Evolutionary conservation across 2,329 filamentous ascomycete species (phyloP).

Genomic region (Paramyrothecium sp.): DNA sequence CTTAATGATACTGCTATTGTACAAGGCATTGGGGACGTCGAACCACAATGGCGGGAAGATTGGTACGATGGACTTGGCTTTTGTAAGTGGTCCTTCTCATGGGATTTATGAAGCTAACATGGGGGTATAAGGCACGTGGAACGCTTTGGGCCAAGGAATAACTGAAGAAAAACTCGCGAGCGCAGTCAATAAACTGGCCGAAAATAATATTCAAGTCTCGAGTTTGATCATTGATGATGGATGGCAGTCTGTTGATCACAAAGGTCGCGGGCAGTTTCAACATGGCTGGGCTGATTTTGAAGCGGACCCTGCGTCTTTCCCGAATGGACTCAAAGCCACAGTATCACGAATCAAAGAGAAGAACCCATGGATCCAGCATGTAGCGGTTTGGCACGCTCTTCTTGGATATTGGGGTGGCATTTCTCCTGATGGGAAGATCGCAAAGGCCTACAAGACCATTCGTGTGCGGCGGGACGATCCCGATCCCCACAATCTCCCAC

Average conservation of each 20-base stretch:
- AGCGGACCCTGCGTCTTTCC: conserved; percentile 77
- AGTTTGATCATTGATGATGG: conserved; percentile 96
- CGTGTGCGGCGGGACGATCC: conserved; percentile 51
- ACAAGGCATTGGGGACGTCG: conserved; percentile 44
- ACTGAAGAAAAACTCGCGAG: conserved; percentile 77
- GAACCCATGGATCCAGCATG: conserved; percentile 73
- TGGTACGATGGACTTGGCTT: conserved; percentile 95
- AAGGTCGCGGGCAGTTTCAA: conserved; percentile 50
- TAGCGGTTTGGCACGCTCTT: conserved; percentile 94
- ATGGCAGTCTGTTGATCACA: conserved; percentile 75
- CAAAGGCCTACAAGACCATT: conserved; percentile 74
- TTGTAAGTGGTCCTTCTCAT: conserved; percentile 50
- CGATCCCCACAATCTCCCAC: conserved; percentile 42
- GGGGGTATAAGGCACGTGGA: conserved; percentile 71
- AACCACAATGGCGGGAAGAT: conserved; percentile 70
- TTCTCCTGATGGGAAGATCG: conserved; percentile 70
- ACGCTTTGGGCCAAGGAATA: conserved; percentile 79
- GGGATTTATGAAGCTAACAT: not conserved
- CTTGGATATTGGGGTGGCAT: conserved; percentile 91
- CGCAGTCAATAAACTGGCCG: conserved; percentile 69
- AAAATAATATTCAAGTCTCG: conserved; percentile 72
- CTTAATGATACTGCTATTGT: conserved; percentile 44
- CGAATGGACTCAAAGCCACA: conserved; percentile 71
- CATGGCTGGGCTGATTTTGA: conserved; percentile 81
- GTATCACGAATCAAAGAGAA: conserved; percentile 66